Evolutionary conservation across 257 asterid species (phyloP), one percentile per base, ranked within the genome.

Genomic region (Fraxinus cuspidata): DNA sequence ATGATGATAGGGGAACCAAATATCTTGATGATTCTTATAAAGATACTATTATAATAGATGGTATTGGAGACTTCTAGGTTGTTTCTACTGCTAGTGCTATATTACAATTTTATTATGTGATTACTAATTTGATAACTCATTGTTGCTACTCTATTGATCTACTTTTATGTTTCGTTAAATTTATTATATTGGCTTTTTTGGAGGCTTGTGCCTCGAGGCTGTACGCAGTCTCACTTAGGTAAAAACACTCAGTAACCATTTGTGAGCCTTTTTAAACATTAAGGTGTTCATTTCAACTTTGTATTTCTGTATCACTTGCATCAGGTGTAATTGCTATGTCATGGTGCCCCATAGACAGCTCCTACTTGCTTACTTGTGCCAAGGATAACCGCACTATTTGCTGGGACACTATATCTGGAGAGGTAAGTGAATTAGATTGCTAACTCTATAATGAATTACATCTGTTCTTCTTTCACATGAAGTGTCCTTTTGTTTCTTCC

Each of bases 351-450:
- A 77, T 85, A 76, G 99, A 96, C 77, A 93, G 94, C 84, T 89
- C 99, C 74, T 93, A 96, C 82, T 81, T 96, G 78, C 94, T 96
- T 84, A 92, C 99, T 34, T 96, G 99, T 88, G 97, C 97, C 70
- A 96, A 96, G 81, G 99, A 96, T 86, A 96, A 93, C 83, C 97
- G 99, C 68, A 96, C 98, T n/a, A 90, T 96, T 81, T 93, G 99
- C 91, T 96, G 99, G 99, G 97, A 96, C 81, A 83, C 93, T 38
- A 76, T 60, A 51, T 88, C 97, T 86, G 98, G 97, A 75, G 95
- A 96, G 95, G 99, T 93, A 77, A 82, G 70, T 70, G 67, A 70
- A 76, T 58, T 83, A 69, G 65, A 68, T 73, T 73, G 47, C 79
- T 70, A 29, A 49, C 27, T 70, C 72, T 73, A 38, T 16, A 38